Conservation (phyloP, 306 rosid species). For the Nissolia schottii region DNA sequence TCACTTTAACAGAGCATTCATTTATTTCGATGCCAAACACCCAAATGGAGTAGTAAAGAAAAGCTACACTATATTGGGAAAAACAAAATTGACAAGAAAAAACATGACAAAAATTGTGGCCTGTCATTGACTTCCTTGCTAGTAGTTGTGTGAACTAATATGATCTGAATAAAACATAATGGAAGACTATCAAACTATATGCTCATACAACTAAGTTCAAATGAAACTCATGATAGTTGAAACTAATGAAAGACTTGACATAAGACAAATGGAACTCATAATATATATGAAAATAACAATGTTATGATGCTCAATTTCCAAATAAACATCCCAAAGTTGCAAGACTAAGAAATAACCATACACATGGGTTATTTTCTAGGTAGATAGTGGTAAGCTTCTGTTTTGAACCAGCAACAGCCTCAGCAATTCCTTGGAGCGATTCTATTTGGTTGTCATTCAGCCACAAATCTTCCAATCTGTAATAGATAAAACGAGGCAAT, state of each 20-base stretch:
- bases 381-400: conserved; percentile 84
- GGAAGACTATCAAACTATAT: conserved; percentile 4
- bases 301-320: neutral
- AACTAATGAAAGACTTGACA: neutral
- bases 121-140: conserved; percentile 8
- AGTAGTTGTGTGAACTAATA: neutral
- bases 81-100: conserved; percentile 3
- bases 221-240: conserved; percentile 5
- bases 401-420: conserved; percentile 77
- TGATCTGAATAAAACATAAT: neutral
- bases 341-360: conserved; percentile 37
- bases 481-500: conserved; percentile 14
- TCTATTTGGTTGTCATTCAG: conserved; percentile 87
- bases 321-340: neutral
- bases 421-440: conserved; percentile 56
- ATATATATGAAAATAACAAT: neutral
- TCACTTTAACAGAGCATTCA: neutral
- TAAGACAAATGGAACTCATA: neutral
- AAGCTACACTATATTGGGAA: neutral
- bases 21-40: neutral
- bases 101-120: neutral
- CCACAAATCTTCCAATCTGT: conserved; percentile 94
- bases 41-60: neutral
- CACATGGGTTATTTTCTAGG: conserved; percentile 88
- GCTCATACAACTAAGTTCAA: conserved; percentile 1